Percentiles rank a stretch among this genome's conserved stretches.
These are phyloP conservation scores for Aspergillus ibericus DNA, from an alignment of 2,329 filamentous ascomycete species.

Conservation along the genomic window DNA sequence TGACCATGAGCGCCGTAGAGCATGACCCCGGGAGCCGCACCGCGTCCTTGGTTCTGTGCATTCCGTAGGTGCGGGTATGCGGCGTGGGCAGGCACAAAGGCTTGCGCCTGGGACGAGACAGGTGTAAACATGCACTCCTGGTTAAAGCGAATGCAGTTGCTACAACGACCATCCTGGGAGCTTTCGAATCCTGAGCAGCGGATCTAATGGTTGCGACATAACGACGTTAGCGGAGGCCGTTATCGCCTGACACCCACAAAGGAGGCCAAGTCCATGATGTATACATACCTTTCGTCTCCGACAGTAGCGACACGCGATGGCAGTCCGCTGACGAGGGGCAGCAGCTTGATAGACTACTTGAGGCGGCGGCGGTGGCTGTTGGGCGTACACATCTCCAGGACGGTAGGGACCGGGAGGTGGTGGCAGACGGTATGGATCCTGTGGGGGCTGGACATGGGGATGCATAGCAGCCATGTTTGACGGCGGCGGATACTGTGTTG, in stretches of 20 bases:
- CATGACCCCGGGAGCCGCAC: slow-evolving; percentile 38
- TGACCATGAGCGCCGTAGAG: slow-evolving; percentile 54
- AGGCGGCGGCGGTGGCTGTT: slow-evolving; percentile 38
- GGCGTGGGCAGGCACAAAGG: slow-evolving; percentile 71
- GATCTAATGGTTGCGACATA: slow-evolving; percentile 53
- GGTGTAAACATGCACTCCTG: slow-evolving; percentile 77
- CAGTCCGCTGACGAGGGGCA: slow-evolving; percentile 52
- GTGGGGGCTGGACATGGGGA: slow-evolving; percentile 40
- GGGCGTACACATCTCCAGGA: slow-evolving; percentile 43
- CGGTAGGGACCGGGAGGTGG: slow-evolving; percentile 46
- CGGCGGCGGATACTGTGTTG: slow-evolving; percentile 38
- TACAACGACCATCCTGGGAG: slow-evolving; percentile 69
- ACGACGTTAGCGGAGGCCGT: slow-evolving; percentile 11
- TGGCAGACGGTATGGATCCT: slow-evolving; percentile 46
- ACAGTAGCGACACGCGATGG: slow-evolving; percentile 55
- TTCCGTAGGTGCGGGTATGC: slow-evolving; percentile 59
- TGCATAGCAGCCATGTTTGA: slow-evolving; percentile 46
- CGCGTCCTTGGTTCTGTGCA: slow-evolving; percentile 31
- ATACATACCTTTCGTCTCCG: slow-evolving; percentile 51
- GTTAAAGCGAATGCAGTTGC: slow-evolving; percentile 71
- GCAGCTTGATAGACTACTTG: slow-evolving; percentile 47
- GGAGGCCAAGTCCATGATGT: background rate
- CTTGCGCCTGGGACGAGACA: slow-evolving; percentile 71
- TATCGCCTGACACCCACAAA: background rate
- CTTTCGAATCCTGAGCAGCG: slow-evolving; percentile 74